Evolutionary conservation across 73 alveolate species (phyloP).

Genomic region (Stentor roeselii): DNA sequence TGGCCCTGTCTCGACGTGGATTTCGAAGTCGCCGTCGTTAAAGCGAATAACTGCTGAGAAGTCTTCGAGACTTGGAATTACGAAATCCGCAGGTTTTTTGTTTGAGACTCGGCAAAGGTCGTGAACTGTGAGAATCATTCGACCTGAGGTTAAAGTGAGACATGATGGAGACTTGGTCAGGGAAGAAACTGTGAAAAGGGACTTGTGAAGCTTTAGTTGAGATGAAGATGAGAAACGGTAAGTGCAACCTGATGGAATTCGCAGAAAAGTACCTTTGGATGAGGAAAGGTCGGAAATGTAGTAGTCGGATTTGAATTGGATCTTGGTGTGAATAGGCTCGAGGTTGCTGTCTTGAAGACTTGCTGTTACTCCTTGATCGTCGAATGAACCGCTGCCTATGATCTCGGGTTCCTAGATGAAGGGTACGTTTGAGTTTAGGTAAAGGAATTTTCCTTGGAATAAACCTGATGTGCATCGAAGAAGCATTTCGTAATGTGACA

Average conservation of each 20-base stretch:
- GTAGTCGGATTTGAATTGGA: conserved; percentile 41
- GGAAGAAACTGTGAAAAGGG: background rate
- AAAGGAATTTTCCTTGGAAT: conserved; percentile 59
- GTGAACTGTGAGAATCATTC: background rate
- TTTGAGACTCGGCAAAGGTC: background rate
- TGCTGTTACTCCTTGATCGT: conserved; percentile 52
- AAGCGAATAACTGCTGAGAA: background rate
- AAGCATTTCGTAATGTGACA: conserved; percentile 19
- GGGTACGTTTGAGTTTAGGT: conserved; percentile 48
- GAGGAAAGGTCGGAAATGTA: conserved; percentile 47
- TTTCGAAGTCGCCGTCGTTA: background rate
- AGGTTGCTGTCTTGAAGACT: conserved; percentile 53
- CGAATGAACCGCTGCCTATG: conserved; percentile 64
- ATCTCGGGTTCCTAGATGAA: conserved; percentile 49
- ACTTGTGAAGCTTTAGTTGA: background rate
- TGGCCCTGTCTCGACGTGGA: conserved; percentile 34
- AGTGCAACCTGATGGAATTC: conserved; percentile 23
- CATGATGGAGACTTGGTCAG: background rate
- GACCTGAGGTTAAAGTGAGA: background rate
- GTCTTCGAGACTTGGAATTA: background rate
- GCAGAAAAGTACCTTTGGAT: conserved; percentile 61
- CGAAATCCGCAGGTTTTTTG: background rate
- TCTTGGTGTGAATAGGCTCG: conserved; percentile 53
- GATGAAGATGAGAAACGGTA: background rate
- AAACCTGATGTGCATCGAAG: conserved; percentile 66